Base-by-base conservation (phyloP, 352 stramenopile species). In the Globisporangium uncinulatum region DNA sequence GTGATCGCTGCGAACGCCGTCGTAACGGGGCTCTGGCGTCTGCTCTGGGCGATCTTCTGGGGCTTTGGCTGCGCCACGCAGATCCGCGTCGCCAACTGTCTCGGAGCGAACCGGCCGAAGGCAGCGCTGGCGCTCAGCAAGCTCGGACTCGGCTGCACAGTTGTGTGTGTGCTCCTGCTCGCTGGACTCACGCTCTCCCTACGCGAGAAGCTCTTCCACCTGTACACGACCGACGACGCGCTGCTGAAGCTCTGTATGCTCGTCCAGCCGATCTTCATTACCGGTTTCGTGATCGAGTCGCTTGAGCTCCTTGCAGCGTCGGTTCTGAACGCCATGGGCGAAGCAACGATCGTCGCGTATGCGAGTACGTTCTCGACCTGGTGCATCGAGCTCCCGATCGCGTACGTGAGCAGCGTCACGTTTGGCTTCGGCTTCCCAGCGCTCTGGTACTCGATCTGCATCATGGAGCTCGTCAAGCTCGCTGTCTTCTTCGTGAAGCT, bases 31-130 rank as follows among this genome's bases (percentile, higher is more conserved):
- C 69, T 92, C 47, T 89, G 81, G 79, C 62, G 67, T 2, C 39
- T 92, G 39, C 69, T 89, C 1, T 92, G 81, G 79, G 79, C 77
- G 11, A 67, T 92, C 24, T 90, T 89, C 56, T 92, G 83, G 80
- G 80, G 80, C 13, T 92, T 88, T 47, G 83, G 74, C 46, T 92
- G 80, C 48, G 83, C 83, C 14, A 89, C 80, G 1, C 83, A 94
- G 56, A 71, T 88, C 41, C 80, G 81, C 31, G 78, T 91, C 20
- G 83, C 81, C 55, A 91, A 86, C 56, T 89, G 89, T 47, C 59
- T 94, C 3, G 81, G 81, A 7, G 81, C 83, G 24, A 83, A 82
- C 59, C 78, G 79, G 20, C 80, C 83, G 3, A 74, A 83, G 29
- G 73, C 75, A 15, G 83, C 83, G 24, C 74, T 83, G 64, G 70